phyloP scores from a whole-genome alignment of 2,329 filamentous ascomycete genomes.

The Cordyceps fumosorosea region DNA sequence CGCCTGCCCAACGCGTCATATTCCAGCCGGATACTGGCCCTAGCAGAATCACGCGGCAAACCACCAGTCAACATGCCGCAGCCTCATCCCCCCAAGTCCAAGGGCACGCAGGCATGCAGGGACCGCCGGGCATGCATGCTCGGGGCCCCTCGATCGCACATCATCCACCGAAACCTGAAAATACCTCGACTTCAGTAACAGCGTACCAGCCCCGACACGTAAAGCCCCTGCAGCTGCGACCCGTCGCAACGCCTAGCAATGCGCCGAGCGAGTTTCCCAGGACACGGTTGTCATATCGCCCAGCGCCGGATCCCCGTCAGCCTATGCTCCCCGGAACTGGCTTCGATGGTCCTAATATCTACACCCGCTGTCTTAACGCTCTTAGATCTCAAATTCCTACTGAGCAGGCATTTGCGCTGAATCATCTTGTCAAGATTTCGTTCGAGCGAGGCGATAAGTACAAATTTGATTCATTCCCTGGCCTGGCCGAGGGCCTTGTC shows the following conservation, averaged over 20 bases:
- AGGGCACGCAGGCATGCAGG: conserved; percentile 28
- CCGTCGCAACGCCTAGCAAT: conserved; percentile 68
- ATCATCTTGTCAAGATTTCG: conserved; percentile 92
- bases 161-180: conserved; percentile 49
- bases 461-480: conserved; percentile 85
- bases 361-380: conserved; percentile 78
- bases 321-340: conserved; percentile 55
- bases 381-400: conserved; percentile 70
- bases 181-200: conserved; percentile 54
- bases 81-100: conserved; percentile 19
- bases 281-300: conserved; percentile 36
- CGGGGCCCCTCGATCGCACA: conserved; percentile 41
- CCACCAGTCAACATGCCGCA: conserved; percentile 37
- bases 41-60: conserved; percentile 56
- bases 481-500: conserved; percentile 79
- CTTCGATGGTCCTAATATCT: conserved; percentile 80
- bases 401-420: conserved; percentile 88
- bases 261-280: conserved; percentile 58
- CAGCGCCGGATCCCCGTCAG: conserved; percentile 29
- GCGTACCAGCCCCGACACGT: conserved; percentile 61
- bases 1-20: conserved; percentile 76
- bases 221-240: conserved; percentile 61
- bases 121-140: conserved; percentile 25
- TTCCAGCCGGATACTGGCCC: conserved; percentile 75
- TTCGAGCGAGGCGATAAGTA: conserved; percentile 94